Conservation (phyloP, 2,329 filamentous ascomycete species). For the Sclerotiophoma versabilis region DNA sequence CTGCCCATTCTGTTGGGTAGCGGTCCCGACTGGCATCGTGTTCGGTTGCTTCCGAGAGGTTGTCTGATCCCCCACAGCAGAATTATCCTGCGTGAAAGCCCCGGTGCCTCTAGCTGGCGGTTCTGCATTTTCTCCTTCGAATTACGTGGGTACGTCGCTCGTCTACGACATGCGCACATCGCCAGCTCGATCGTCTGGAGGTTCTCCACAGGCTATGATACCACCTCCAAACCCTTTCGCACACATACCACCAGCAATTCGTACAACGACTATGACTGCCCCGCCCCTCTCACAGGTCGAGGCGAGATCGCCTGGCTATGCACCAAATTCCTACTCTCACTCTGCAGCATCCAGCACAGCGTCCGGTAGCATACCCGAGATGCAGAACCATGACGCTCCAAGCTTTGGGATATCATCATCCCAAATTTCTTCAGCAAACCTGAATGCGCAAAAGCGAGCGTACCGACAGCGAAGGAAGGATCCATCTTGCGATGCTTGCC, state of each 20-base stretch:
- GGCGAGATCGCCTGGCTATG: conserved; percentile 44
- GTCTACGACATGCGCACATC: conserved; percentile 38
- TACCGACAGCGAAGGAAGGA: conserved; percentile 96
- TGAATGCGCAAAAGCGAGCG: conserved; percentile 85
- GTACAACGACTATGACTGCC: conserved; percentile 36
- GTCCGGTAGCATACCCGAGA: conserved; percentile 42
- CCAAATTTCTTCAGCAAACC: conserved; percentile 56
- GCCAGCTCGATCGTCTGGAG: conserved; percentile 41
- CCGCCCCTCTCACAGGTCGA: conserved; percentile 39
- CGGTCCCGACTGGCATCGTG: conserved; percentile 28
- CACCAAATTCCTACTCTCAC: conserved; percentile 39
- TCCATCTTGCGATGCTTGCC: conserved; percentile 95
- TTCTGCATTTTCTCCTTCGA: conserved; percentile 21
- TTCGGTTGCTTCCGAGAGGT: conserved; percentile 47
- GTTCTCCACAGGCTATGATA: conserved; percentile 44
- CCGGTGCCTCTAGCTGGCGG: conserved; percentile 23
- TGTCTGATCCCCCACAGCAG: conserved; percentile 37
- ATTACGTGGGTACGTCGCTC: conserved; percentile 21
- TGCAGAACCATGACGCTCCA: conserved; percentile 40
- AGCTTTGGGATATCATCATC: conserved; percentile 52
- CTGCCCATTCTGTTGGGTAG: conserved; percentile 35
- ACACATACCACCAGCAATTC: conserved; percentile 31
- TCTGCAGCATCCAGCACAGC: conserved; percentile 48
- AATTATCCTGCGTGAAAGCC: conserved; percentile 22
- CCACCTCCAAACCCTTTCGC: conserved; percentile 44